A percentile compares a stretch with the other conserved stretches of the same genome.
phyloP scores from a whole-genome alignment of 2,329 filamentous ascomycete species.

The Seiridium cupressi region DNA sequence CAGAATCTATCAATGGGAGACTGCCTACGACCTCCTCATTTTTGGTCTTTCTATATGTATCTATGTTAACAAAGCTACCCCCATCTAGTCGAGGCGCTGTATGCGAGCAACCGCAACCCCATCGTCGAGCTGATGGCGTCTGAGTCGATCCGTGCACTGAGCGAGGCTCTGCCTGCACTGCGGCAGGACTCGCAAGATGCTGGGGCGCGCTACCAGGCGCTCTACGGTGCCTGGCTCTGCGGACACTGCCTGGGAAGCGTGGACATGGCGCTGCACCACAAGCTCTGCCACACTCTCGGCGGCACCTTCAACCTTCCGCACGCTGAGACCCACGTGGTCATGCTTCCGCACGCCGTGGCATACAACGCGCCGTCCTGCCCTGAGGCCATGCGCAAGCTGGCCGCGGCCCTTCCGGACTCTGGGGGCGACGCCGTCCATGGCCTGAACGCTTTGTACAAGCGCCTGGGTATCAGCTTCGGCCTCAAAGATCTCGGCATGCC shows the following conservation, averaged over 20 bases:
- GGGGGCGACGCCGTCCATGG: constrained; percentile 57
- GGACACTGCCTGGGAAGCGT: constrained; percentile 58
- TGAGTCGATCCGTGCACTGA: constrained; percentile 55
- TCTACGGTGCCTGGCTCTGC: constrained; percentile 66
- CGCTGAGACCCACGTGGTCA: constrained; percentile 62
- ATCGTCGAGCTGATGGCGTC: constrained; percentile 56
- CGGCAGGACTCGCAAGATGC: constrained; percentile 40
- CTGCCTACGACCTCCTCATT: too few species aligned
- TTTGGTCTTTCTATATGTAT: too few species aligned
- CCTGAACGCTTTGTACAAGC: constrained; percentile 53
- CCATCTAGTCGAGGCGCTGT: constrained; percentile 58
- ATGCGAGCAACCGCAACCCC: constrained; percentile 60
- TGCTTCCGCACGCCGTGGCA: constrained; percentile 61
- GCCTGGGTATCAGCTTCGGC: constrained; percentile 49
- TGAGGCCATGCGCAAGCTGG: constrained; percentile 50
- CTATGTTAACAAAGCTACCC: too few species aligned
- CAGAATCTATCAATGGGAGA: neutral
- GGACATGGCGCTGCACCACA: constrained; percentile 65
- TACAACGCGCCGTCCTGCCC: constrained; percentile 59
- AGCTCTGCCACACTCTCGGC: constrained; percentile 64
- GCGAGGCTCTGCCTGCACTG: constrained; percentile 51
- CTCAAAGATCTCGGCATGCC: constrained; percentile 57
- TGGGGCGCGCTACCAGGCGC: constrained; percentile 48
- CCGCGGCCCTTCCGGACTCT: constrained; percentile 51
- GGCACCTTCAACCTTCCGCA: constrained; percentile 64